Conservation (phyloP, 306 rosid species). For the Prunus salicina region DNA sequence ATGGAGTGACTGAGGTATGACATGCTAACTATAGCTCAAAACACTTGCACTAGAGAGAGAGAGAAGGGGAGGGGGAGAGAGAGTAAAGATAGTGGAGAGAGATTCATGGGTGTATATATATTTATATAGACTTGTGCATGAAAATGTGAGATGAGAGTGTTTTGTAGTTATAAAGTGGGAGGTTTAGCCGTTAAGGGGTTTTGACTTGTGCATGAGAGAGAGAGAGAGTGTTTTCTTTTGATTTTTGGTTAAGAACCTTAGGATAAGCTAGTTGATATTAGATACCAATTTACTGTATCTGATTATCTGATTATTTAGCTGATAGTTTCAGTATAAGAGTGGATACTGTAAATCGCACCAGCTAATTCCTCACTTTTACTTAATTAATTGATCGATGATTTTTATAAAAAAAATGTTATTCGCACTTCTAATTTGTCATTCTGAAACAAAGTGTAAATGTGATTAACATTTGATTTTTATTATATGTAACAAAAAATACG, state of each 20-base stretch:
- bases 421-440: no score
- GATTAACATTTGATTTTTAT: no score
- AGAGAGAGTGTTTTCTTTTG: not conserved
- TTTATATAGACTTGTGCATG: not conserved
- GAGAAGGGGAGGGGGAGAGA: not conserved
- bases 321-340: no score
- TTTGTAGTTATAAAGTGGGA: slow-evolving; percentile 14
- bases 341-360: no score
- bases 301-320: no score
- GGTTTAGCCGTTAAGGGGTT: slow-evolving; percentile 24
- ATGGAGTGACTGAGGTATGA: not conserved
- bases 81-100: not conserved
- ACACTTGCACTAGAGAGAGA: slow-evolving; percentile 8
- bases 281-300: no score
- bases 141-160: not conserved
- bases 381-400: no score
- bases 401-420: no score
- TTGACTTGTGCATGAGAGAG: slow-evolving; percentile 28
- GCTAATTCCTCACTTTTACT: no score
- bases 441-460: no score
- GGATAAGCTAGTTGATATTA: no score
- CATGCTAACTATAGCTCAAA: not conserved
- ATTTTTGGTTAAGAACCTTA: not conserved
- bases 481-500: no score
- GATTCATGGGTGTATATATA: not conserved